Evolutionary conservation across 2,329 filamentous ascomycete genomes (phyloP), one percentile per base, ranked within the genome.

Genomic region (Alternaria alternata): DNA sequence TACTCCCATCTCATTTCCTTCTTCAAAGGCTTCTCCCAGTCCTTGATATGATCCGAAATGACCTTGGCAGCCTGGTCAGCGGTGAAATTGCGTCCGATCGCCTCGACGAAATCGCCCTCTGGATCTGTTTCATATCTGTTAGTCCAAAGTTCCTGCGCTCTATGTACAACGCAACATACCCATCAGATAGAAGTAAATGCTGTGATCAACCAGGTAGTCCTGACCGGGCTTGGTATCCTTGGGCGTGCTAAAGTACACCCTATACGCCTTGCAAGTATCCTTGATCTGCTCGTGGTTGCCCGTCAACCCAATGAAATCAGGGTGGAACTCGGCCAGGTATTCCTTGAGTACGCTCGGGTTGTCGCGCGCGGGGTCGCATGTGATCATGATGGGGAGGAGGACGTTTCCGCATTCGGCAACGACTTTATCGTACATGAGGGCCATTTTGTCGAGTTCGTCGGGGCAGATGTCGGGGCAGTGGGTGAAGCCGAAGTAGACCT

Each of bases 171-270:
- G 22, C 5, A 30, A 81, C 85, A 79, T 77, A 89, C 87, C 87
- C 95, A 99, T 99, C 69, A 99, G 82, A 80, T 99, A 99, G 75
- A 99, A 99, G 84, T 99, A 99, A 70, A 99, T 99, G 79, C 93
- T 97, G 82, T 99, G 95, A 79, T 99, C 95, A 12, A 99, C 95
- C 71, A 99, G 81, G 78, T 99, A 99, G 80, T 99, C 95, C 83
- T 97, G 91, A 1, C 94, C 95, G 1, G 93, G 91, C 84, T 94
- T 91, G 57, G 98, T 92, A 65, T 93, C 87, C 70, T 88, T 85
- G 34, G 95, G 95, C 48, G 95, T 99, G 75, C 91, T 95, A 75
- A 99, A 99, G 82, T 99, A 99, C 55, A 99, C 95, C 20, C 95
- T 86, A 80, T 98, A 99, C 68, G 90, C 90, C 84, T 97, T 98